Conservation (phyloP, 257 asterid genomes). For the Penstemon barbatus region DNA sequence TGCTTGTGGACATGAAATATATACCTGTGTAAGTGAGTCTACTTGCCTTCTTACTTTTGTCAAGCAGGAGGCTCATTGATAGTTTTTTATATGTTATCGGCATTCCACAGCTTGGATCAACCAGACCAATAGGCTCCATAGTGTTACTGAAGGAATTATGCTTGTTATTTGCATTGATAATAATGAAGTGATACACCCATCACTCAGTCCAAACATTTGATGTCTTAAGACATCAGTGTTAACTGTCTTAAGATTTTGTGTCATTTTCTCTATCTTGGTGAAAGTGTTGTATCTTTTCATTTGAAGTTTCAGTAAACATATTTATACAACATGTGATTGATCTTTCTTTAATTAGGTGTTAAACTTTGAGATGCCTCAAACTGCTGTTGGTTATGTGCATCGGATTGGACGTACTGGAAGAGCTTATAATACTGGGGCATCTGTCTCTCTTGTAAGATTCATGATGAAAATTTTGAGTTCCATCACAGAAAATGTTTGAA, state of each 20-base stretch:
- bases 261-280: conserved; percentile 13
- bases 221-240: background rate
- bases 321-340: conserved; percentile 9
- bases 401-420: conserved; percentile 98
- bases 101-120: too few relatives aligned
- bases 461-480: conserved; percentile 20
- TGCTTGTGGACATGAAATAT: background rate
- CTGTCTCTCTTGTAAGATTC: conserved; percentile 84
- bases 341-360: conserved; percentile 55
- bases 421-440: conserved; percentile 90
- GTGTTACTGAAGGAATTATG: background rate
- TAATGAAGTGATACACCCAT: background rate
- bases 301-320: background rate
- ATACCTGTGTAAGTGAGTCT: background rate
- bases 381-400: conserved; percentile 88
- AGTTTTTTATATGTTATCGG: too few relatives aligned
- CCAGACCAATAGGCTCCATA: too few relatives aligned
- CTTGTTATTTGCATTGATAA: background rate
- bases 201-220: too few relatives aligned
- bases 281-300: background rate
- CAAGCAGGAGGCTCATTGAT: background rate
- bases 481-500: background rate
- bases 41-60: too few relatives aligned
- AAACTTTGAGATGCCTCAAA: conserved; percentile 88
- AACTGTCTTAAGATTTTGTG: background rate